Evolutionary conservation across 2,329 filamentous ascomycete species (phyloP).

Genomic region (Daldinia eschscholtzii): DNA sequence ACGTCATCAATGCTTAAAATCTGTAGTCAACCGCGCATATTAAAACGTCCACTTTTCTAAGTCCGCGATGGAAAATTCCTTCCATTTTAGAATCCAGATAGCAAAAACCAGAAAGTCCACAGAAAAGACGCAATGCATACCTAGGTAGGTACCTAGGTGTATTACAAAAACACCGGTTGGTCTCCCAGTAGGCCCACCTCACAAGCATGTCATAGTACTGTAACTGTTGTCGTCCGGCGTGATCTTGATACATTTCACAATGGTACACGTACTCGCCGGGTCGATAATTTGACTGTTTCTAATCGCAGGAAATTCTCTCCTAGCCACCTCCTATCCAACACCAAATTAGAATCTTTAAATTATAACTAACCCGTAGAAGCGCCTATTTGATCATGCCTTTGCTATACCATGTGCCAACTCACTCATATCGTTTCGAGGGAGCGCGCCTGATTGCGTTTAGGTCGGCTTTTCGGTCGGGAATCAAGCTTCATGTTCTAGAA

Average conservation of each 20-base stretch:
- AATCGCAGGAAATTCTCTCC: neutral
- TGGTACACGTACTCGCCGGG: neutral
- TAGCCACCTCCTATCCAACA: neutral
- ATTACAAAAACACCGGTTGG: neutral
- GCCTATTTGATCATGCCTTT: neutral
- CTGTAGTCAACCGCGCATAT: neutral
- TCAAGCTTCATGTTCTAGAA: slow-evolving; percentile 10
- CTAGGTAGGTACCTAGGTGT: neutral
- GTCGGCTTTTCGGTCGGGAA: slow-evolving; percentile 16
- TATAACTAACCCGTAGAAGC: neutral
- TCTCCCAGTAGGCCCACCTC: neutral
- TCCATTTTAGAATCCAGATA: neutral
- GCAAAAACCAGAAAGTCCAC: neutral
- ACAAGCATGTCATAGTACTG: neutral
- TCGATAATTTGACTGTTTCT: slow-evolving; percentile 1
- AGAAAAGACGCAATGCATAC: neutral
- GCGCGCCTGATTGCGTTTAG: slow-evolving; percentile 10
- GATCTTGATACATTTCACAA: neutral
- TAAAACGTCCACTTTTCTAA: neutral
- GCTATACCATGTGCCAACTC: neutral
- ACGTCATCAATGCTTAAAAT: neutral
- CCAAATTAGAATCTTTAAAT: neutral
- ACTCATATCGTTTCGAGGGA: neutral
- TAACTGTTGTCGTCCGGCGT: neutral
- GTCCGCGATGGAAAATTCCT: neutral